Base-by-base conservation (phyloP, 805 yeast species). In the Candida chilensis region DNA sequence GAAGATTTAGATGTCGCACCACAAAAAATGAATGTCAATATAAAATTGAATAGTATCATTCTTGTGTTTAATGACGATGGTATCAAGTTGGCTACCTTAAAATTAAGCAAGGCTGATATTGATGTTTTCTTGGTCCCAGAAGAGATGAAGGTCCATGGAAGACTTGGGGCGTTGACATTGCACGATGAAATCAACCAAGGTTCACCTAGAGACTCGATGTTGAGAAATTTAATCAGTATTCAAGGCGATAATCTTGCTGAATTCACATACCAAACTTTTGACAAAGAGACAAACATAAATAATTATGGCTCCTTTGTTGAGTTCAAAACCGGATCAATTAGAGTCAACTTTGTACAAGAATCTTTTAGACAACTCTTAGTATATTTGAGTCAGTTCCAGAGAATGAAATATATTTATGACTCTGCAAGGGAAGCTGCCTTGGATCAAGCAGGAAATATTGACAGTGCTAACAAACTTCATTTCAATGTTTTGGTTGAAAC, bases 331-430 rank as follows among this genome's bases (percentile, higher is more conserved):
- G 94, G 94, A 0, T 74, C 95, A 0, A 59, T 85, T 40, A 74
- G 71, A 34, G 54, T 92, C 4, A 82, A 78, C 48, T 83, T 88
- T 47, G 77, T 86, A 13, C 95, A 90, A 42, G 81, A 76, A 35
- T 81, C 96, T 0, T 67, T 87, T 34, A 66, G 76, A 20, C 70
- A 78, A 39, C 68, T 94, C 8, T 45, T 80, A 18, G 62, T 68
- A 8, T 90, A 75, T 43, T 57, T 86, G 42, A 73, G 73, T 39
- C 81, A 80, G 41, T 83, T 94, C 45, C 79, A 75, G 35, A 71
- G 71, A 41, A 85, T 90, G 95, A 92, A 92, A 52, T 73, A 71
- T 4, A 64, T 88, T n/a, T 94, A 83, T 51, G 98, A 92, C 45
- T 61, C 71, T 14, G 94, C 97, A 0, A 70, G 97, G 34, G 85